Conservation (phyloP, 306 rosid species). For the Hylodesmum podocarpum region DNA sequence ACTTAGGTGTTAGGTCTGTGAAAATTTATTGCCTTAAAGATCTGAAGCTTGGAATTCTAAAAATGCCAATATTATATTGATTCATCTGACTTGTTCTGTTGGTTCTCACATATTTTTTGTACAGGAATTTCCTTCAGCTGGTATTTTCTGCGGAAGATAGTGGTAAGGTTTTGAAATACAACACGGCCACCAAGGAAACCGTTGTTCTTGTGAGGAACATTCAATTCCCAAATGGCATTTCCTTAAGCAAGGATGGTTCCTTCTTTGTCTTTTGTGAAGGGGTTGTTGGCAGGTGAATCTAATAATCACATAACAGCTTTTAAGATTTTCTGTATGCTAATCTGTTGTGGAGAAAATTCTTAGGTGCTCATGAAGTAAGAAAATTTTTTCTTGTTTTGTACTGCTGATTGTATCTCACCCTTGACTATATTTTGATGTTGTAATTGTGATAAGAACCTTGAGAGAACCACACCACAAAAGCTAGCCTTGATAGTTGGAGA, state of each 20-base stretch:
- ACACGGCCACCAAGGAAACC: constrained; percentile 69
- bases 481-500: too few relatives aligned
- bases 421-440: not conserved
- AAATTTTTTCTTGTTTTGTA: not conserved
- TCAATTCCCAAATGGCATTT: constrained; percentile 87
- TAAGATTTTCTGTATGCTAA: not conserved
- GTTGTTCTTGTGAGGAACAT: constrained; percentile 71
- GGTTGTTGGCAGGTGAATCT: constrained; percentile 69
- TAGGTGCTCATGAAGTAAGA: not conserved
- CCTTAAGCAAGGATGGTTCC: constrained; percentile 90
- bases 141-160: constrained; percentile 68
- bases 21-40: not conserved
- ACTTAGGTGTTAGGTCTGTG: not conserved
- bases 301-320: not conserved
- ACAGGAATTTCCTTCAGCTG: constrained; percentile 83
- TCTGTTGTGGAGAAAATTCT: not conserved
- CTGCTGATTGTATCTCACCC: not conserved
- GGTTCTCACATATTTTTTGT: constrained; percentile 37
- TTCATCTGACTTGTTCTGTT: constrained; percentile 12
- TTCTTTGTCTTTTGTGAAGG: constrained; percentile 82
- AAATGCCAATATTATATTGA: not conserved
- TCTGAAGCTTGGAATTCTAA: not conserved
- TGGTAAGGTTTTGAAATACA: constrained; percentile 84
- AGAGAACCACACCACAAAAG: too few relatives aligned
- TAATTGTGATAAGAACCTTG: too few relatives aligned